Evolutionary conservation across 257 asterid genomes (phyloP).

Genomic region (Coffea canephora): DNA sequence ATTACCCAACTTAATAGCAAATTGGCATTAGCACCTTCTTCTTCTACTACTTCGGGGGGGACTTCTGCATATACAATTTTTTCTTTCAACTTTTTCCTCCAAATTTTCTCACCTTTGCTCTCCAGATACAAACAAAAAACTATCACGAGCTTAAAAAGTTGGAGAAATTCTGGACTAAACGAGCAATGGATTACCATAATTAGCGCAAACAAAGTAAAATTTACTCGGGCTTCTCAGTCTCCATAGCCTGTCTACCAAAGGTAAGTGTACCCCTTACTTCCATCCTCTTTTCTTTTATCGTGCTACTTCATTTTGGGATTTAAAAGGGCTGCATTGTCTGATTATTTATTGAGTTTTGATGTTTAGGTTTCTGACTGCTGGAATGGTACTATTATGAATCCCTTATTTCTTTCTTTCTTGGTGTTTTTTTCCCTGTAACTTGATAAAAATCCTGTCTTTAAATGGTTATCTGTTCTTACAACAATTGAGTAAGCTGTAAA

Average conservation of each 20-base stretch:
- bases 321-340: neutral
- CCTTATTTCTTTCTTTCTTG: neutral
- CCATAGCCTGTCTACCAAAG: neutral
- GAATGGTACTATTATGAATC: neutral
- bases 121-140: conserved; percentile 1
- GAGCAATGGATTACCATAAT: neutral
- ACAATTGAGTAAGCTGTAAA: neutral
- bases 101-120: conserved; percentile 15
- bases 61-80: neutral
- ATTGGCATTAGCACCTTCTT: neutral
- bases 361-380: neutral
- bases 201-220: neutral
- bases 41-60: neutral
- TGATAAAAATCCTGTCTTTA: neutral
- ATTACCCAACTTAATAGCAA: too few relatives aligned
- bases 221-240: neutral
- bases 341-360: neutral
- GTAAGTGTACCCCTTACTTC: neutral
- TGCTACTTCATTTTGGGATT: neutral
- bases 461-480: neutral
- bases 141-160: neutral
- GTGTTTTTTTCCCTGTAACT: neutral
- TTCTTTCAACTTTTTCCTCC: neutral
- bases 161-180: neutral
- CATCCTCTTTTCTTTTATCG: neutral